phyloP scores from a whole-genome alignment of 1,284 basidiomycete species.

The Leccinum subrobustum region DNA sequence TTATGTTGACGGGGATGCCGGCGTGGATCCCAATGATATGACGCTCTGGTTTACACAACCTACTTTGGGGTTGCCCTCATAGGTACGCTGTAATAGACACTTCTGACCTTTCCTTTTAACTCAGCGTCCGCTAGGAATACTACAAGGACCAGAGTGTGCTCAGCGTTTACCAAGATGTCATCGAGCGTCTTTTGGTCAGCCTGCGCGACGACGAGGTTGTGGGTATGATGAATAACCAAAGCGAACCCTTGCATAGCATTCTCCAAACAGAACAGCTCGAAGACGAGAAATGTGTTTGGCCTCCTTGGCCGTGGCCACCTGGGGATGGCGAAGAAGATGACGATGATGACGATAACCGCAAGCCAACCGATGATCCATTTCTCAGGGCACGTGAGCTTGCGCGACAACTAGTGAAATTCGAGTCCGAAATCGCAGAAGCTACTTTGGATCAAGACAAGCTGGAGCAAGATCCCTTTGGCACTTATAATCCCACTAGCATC shows the following conservation, averaged over 20 bases:
- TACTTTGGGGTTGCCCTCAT: conserved; percentile 83
- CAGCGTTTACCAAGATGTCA: conserved; percentile 69
- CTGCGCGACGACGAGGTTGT: conserved; percentile 50
- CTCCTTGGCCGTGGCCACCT: conserved; percentile 87
- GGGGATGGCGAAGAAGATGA: conserved; percentile 65
- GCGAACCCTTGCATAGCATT: conserved; percentile 19
- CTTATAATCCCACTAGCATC: conserved; percentile 84
- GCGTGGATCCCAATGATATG: conserved; percentile 86
- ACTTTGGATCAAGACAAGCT: conserved; percentile 78
- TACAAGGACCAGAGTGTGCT: conserved; percentile 79
- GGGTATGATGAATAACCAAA: conserved; percentile 4
- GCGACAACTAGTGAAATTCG: conserved; percentile 75
- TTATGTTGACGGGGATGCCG: conserved; percentile 85
- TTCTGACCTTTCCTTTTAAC: conserved; percentile 2
- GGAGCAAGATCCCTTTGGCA: conserved; percentile 77
- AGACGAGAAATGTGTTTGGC: conserved; percentile 63
- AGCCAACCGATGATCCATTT: conserved; percentile 34
- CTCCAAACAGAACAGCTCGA: conserved; percentile 40
- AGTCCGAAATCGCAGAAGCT: conserved; percentile 77
- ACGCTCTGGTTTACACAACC: conserved; percentile 86
- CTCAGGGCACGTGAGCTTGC: conserved; percentile 65
- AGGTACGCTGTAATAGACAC: conserved; percentile 44
- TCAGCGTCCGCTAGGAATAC: conserved; percentile 64
- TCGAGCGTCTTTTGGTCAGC: conserved; percentile 65
- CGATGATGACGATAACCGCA: conserved; percentile 45